Evolutionary conservation across 2,329 filamentous ascomycete species (phyloP).

Genomic region (Ilyonectria mors-panacis): DNA sequence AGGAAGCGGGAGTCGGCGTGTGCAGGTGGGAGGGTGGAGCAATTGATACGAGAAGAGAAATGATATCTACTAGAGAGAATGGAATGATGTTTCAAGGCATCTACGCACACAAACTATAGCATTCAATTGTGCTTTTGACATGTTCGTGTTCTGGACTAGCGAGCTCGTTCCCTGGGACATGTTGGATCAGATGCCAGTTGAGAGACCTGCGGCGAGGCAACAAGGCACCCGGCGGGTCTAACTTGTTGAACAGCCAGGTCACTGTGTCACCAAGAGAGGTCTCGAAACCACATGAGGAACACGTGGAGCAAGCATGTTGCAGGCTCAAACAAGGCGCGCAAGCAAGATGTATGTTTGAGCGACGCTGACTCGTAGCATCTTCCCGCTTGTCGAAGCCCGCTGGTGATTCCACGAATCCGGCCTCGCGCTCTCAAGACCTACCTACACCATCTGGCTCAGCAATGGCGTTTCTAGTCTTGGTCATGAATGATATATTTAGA

Average conservation of each 20-base stretch:
- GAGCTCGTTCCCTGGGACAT: background rate
- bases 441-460: background rate
- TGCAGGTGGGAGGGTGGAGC: constrained; percentile 36
- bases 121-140: background rate
- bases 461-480: background rate
- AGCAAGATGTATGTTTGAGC: background rate
- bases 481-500: constrained; percentile 4
- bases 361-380: background rate
- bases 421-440: background rate
- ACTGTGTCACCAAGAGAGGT: background rate
- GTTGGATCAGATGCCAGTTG: background rate
- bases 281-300: background rate
- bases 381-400: background rate
- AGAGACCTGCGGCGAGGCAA: background rate
- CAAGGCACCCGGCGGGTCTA: background rate
- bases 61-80: constrained; percentile 48
- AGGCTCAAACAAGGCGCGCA: background rate
- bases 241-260: background rate
- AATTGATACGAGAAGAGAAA: constrained; percentile 38
- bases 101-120: background rate
- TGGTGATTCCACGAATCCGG: background rate
- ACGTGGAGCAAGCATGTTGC: background rate
- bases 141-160: background rate
- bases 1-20: constrained; percentile 42
- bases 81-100: constrained; percentile 28